A percentile compares a stretch with the other conserved stretches of the same genome.
Conservation (phyloP, 2,329 filamentous ascomycete species). For the Epichloe typhina region DNA sequence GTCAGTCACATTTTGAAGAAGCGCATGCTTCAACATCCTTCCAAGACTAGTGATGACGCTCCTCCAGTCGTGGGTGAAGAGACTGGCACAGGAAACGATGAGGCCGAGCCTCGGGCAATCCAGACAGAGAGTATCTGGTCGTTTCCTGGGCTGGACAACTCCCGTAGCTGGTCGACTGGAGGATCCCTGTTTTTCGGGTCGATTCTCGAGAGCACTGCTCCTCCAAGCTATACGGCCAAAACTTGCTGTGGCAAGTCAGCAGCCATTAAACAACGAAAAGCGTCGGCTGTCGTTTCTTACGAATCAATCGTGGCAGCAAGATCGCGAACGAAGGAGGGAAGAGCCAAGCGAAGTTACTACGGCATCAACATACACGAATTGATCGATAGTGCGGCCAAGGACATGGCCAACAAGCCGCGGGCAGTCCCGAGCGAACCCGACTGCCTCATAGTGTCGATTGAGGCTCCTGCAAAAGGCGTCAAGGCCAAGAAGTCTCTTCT, state of each 20-base stretch:
- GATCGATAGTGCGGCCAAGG: constrained; percentile 55
- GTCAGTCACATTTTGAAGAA: constrained; percentile 15
- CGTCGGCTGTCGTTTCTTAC: constrained; percentile 37
- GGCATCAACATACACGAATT: constrained; percentile 83
- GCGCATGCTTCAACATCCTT: constrained; percentile 17
- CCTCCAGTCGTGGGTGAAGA: not conserved
- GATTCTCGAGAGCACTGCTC: constrained; percentile 13
- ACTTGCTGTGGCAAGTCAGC: constrained; percentile 45
- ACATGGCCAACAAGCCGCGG: constrained; percentile 30
- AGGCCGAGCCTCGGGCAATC: not conserved
- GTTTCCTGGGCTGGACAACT: not conserved
- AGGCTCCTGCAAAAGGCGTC: constrained; percentile 20
- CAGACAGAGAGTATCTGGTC: not conserved
- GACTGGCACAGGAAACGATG: not conserved
- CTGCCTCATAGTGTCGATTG: constrained; percentile 29
- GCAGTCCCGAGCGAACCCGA: constrained; percentile 14
- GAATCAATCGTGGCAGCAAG: constrained; percentile 55
- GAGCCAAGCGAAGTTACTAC: constrained; percentile 69
- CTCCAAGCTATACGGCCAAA: constrained; percentile 28
- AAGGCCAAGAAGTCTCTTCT: constrained; percentile 44
- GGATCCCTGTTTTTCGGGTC: constrained; percentile 16
- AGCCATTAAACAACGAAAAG: constrained; percentile 41
- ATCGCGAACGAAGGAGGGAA: constrained; percentile 52
- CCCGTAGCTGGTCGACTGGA: constrained; percentile 10
- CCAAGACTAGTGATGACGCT: not conserved